Percentiles rank a stretch among this genome's conserved stretches.
phyloP scores from a whole-genome alignment of 2,329 filamentous ascomycete genomes.

The Dendrostoma leiphaemia region DNA sequence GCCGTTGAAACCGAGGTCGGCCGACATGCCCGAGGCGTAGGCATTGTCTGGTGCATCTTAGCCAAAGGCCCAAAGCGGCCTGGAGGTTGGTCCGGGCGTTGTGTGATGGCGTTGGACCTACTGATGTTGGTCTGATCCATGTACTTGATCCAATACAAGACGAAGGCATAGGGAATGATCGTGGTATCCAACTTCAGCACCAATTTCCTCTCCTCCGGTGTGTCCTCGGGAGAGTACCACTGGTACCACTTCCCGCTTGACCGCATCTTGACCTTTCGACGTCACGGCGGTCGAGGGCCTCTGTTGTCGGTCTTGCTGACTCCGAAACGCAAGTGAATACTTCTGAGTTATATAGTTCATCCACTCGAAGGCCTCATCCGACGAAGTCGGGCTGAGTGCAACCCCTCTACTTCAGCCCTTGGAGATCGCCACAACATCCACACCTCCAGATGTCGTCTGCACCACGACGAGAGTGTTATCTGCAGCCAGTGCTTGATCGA shows the following conservation, averaged over 20 bases:
- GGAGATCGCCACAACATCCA: neutral
- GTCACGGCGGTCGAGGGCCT: too few species aligned
- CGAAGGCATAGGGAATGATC: slow-evolving; percentile 22
- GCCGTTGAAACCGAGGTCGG: slow-evolving; percentile 15
- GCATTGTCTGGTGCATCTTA: slow-evolving; percentile 13
- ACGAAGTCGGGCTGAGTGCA: too few species aligned
- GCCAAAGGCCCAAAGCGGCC: neutral
- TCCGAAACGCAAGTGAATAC: too few species aligned
- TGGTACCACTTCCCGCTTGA: slow-evolving; percentile 19
- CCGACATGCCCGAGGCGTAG: slow-evolving; percentile 18
- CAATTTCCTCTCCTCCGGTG: slow-evolving; percentile 20
- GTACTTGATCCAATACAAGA: slow-evolving; percentile 24
- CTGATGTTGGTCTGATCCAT: slow-evolving; percentile 23
- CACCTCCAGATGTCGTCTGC: neutral
- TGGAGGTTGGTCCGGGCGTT: neutral
- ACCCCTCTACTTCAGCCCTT: neutral
- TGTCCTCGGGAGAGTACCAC: slow-evolving; percentile 22
- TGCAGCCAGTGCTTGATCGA: neutral
- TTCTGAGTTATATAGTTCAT: too few species aligned
- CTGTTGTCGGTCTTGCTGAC: too few species aligned
- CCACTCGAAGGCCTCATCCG: too few species aligned
- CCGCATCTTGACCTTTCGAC: too few species aligned
- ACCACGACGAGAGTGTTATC: neutral
- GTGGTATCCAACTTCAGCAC: slow-evolving; percentile 21
- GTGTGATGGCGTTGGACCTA: neutral